Conservation (phyloP, 2,329 filamentous ascomycete species). For the Microcyclosporella mali region DNA sequence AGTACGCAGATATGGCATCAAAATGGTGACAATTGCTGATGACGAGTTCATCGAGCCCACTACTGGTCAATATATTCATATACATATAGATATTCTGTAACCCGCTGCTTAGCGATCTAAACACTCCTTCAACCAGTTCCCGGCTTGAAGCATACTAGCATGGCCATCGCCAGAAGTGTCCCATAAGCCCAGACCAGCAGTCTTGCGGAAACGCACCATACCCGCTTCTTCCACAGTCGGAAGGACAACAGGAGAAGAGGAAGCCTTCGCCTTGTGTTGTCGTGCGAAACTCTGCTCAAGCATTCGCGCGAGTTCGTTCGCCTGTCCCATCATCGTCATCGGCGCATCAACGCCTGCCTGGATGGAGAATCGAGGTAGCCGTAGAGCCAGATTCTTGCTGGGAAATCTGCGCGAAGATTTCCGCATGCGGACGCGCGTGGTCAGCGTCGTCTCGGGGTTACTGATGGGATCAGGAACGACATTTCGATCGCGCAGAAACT, state of each 20-base stretch:
- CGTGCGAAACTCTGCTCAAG: slow-evolving; percentile 37
- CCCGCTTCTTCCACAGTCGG: slow-evolving; percentile 19
- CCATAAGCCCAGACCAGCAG: slow-evolving; percentile 21
- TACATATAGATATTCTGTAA: no score
- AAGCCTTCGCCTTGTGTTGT: slow-evolving; percentile 12
- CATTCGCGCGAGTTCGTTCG: slow-evolving; percentile 36
- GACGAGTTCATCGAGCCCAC: no score
- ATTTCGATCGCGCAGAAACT: slow-evolving; percentile 23
- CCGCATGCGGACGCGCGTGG: slow-evolving; percentile 8
- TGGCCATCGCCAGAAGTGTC: slow-evolving; percentile 13
- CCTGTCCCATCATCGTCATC: slow-evolving; percentile 37
- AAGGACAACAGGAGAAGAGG: neutral
- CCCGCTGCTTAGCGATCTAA: no score
- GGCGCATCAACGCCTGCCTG: slow-evolving; percentile 34
- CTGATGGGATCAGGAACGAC: slow-evolving; percentile 3
- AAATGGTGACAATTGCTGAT: no score
- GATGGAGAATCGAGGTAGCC: slow-evolving; percentile 38
- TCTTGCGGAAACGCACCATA: slow-evolving; percentile 32
- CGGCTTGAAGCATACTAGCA: slow-evolving; percentile 15
- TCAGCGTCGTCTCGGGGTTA: neutral
- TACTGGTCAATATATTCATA: no score
- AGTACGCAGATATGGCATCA: no score
- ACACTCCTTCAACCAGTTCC: slow-evolving; percentile 16
- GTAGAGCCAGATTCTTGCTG: slow-evolving; percentile 34
- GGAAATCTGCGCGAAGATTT: slow-evolving; percentile 39